Conservation (phyloP, 495 filamentous ascomycete species). For the Bathelium albidoporum region DNA sequence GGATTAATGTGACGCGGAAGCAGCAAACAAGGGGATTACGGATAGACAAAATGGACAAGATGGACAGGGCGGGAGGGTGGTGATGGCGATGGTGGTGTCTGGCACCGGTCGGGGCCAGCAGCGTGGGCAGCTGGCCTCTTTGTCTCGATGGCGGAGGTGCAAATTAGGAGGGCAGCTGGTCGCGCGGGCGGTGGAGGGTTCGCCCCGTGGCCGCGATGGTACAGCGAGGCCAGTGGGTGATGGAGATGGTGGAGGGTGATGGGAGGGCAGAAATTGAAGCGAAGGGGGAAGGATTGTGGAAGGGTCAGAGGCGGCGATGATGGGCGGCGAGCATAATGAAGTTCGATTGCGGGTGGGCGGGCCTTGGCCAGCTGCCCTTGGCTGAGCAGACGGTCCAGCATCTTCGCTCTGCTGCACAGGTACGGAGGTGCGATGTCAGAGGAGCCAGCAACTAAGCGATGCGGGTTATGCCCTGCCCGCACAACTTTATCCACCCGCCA, state of each 20-base stretch:
- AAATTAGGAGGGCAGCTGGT: neutral
- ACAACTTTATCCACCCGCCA: too few relatives aligned
- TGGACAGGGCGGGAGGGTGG: conserved; percentile 4
- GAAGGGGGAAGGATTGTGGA: neutral
- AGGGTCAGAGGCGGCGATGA: neutral
- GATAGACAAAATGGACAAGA: neutral
- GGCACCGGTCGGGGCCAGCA: neutral
- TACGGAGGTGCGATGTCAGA: neutral
- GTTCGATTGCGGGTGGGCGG: neutral
- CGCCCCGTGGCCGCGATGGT: neutral
- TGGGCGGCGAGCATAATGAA: conserved; percentile 4
- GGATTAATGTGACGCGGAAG: neutral
- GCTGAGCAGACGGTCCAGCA: conserved; percentile 3
- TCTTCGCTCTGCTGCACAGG: conserved; percentile 4
- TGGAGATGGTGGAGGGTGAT: neutral
- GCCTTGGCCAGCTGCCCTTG: neutral
- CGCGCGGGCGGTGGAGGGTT: neutral
- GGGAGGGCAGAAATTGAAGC: neutral
- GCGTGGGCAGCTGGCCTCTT: neutral
- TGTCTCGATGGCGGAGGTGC: neutral
- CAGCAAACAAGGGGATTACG: neutral
- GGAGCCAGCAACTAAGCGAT: neutral
- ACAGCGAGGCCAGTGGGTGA: neutral
- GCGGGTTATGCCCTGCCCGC: neutral
- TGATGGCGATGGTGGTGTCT: conserved; percentile 1